Conservation (phyloP, 2,329 filamentous ascomycete species). For the Nannizziopsis arthrosporioides region DNA sequence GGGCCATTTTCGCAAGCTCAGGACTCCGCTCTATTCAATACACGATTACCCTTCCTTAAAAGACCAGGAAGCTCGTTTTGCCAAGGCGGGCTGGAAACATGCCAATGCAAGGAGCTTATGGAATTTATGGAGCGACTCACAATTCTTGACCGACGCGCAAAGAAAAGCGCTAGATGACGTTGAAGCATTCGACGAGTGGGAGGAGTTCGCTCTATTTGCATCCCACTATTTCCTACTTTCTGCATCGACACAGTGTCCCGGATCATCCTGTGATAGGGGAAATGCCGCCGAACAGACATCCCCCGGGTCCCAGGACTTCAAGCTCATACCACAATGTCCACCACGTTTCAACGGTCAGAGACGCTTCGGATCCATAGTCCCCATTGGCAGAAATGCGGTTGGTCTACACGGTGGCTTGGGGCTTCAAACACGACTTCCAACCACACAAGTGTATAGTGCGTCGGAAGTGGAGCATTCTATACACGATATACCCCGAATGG, state of each 20-base stretch:
- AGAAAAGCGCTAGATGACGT: slow-evolving; percentile 53
- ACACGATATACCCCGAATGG: slow-evolving; percentile 34
- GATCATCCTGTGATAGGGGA: neutral
- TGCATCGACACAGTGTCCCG: slow-evolving; percentile 38
- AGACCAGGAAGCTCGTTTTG: slow-evolving; percentile 60
- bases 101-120: slow-evolving; percentile 60
- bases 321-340: slow-evolving; percentile 17
- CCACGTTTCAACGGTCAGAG: slow-evolving; percentile 38
- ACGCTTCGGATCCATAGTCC: slow-evolving; percentile 50
- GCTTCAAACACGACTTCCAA: slow-evolving; percentile 38
- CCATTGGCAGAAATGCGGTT: slow-evolving; percentile 24
- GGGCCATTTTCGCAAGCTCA: slow-evolving; percentile 66
- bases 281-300: neutral
- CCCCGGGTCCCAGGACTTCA: neutral
- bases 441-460: slow-evolving; percentile 38
- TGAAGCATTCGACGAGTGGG: slow-evolving; percentile 92
- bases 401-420: slow-evolving; percentile 35
- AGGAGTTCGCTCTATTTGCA: slow-evolving; percentile 77
- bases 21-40: slow-evolving; percentile 65
- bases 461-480: slow-evolving; percentile 35
- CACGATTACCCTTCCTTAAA: slow-evolving; percentile 53
- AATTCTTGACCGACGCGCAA: slow-evolving; percentile 51
- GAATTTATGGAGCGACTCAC: slow-evolving; percentile 64
- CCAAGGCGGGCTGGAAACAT: slow-evolving; percentile 53
- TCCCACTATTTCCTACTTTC: slow-evolving; percentile 73